A percentile compares a stretch with the other conserved stretches of the same genome.
phyloP scores from a whole-genome alignment of 2,329 filamentous ascomycete species.

The Penicillium digitatum region DNA sequence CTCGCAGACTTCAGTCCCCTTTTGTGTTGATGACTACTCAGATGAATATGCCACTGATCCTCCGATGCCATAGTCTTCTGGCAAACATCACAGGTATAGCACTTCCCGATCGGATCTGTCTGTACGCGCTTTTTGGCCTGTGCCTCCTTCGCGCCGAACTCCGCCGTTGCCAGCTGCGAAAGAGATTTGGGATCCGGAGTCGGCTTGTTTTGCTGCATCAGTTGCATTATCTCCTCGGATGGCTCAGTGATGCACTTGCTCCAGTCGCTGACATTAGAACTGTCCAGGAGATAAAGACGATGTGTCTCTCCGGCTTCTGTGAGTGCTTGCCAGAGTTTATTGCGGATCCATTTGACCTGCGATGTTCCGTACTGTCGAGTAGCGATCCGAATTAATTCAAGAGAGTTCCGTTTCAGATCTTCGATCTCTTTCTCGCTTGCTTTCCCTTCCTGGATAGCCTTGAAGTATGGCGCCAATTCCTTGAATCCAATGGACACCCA shows the following conservation, averaged over 20 bases:
- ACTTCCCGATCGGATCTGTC: conserved; percentile 50
- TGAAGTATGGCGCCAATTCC: conserved; percentile 73
- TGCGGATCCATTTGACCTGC: conserved; percentile 81
- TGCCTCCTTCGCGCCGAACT: conserved; percentile 55
- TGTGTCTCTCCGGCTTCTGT: conserved; percentile 51
- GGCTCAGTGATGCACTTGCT: conserved; percentile 59
- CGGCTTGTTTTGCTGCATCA: conserved; percentile 58
- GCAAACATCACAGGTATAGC: conserved; percentile 65
- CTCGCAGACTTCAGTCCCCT: conserved; percentile 49
- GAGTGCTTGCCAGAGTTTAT: conserved; percentile 71
- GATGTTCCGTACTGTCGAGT: conserved; percentile 84
- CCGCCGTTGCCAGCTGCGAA: conserved; percentile 53
- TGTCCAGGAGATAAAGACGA: conserved; percentile 75
- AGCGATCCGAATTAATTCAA: conserved; percentile 74
- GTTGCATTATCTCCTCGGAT: conserved; percentile 58
- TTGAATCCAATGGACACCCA: conserved; percentile 98
- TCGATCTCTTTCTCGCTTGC: conserved; percentile 45
- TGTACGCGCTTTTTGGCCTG: conserved; percentile 41
- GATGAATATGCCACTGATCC: conserved; percentile 56
- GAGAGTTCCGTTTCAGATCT: conserved; percentile 54
- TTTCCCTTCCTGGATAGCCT: conserved; percentile 38
- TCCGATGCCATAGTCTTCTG: conserved; percentile 53
- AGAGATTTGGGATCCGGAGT: conserved; percentile 58
- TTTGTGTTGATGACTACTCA: conserved; percentile 55
- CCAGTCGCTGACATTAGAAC: conserved; percentile 65